These are phyloP conservation scores for Jaapia argillacea DNA, from an alignment of 768 basidiomycete species.

Conservation along the genomic window DNA sequence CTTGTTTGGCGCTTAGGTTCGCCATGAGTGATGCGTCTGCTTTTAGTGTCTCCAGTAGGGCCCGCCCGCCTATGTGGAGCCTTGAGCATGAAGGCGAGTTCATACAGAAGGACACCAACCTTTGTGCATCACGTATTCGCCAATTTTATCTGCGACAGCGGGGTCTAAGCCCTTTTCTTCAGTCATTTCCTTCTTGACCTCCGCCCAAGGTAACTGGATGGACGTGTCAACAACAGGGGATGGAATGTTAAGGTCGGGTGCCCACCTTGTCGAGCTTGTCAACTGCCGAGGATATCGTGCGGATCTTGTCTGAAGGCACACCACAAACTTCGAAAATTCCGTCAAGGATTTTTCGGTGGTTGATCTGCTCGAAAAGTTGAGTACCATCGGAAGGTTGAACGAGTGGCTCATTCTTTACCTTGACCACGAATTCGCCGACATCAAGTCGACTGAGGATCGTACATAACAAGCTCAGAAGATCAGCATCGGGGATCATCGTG, in stretches of 20 bases:
- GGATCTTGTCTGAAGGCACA: slow-evolving; percentile 81
- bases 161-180: slow-evolving; percentile 85
- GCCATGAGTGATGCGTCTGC: slow-evolving; percentile 53
- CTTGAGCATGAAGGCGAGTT: background rate
- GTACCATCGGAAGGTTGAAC: background rate
- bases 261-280: slow-evolving; percentile 95
- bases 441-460: slow-evolving; percentile 77
- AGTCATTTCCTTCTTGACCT: slow-evolving; percentile 95
- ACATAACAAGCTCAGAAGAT: slow-evolving; percentile 73
- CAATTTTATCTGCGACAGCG: slow-evolving; percentile 83
- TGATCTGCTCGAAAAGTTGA: slow-evolving; percentile 43
- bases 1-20: slow-evolving; percentile 70
- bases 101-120: slow-evolving; percentile 33
- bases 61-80: slow-evolving; percentile 50
- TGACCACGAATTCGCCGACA: slow-evolving; percentile 91
- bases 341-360: slow-evolving; percentile 94
- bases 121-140: slow-evolving; percentile 93
- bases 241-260: background rate
- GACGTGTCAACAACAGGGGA: slow-evolving; percentile 1
- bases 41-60: slow-evolving; percentile 62
- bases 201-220: slow-evolving; percentile 70
- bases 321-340: slow-evolving; percentile 97
- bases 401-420: slow-evolving; percentile 32
- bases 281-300: slow-evolving; percentile 90
- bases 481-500: slow-evolving; percentile 95